These are phyloP conservation scores for Trichoderma hamatum DNA, from an alignment of 2,329 filamentous ascomycete genomes.

Conservation along the genomic window DNA sequence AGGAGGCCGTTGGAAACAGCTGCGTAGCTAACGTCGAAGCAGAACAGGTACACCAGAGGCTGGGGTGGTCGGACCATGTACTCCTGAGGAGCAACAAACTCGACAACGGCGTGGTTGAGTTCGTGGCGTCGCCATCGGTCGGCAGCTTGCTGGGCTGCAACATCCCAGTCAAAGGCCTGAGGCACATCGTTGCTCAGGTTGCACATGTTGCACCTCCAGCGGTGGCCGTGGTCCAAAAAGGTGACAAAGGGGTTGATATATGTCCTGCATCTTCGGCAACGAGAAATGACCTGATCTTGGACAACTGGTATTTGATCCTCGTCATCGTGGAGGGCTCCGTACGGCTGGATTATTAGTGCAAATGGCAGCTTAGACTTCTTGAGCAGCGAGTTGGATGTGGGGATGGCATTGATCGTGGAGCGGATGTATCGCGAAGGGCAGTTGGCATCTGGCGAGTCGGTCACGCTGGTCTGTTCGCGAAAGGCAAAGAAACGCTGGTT, in stretches of 20 bases:
- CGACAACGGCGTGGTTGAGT: constrained; percentile 93
- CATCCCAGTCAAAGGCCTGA: constrained; percentile 99
- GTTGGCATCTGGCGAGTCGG: constrained; percentile 87
- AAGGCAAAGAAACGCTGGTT: constrained; percentile 36
- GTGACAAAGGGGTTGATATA: constrained; percentile 98
- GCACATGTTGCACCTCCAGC: constrained; percentile 99
- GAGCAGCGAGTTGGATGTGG: constrained; percentile 86
- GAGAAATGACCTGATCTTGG: constrained; percentile 94
- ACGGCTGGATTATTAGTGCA: constrained; percentile 93
- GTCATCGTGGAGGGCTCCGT: constrained; percentile 86
- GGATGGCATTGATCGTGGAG: constrained; percentile 91
- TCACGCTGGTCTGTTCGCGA: constrained; percentile 73
- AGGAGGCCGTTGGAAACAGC: constrained; percentile 88
- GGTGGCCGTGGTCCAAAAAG: constrained; percentile 94
- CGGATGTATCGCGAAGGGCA: constrained; percentile 92
- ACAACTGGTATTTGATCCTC: constrained; percentile 91
- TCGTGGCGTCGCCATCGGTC: constrained; percentile 92
- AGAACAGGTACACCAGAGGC: constrained; percentile 91
- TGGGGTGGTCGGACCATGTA: constrained; percentile 99
- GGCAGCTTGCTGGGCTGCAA: constrained; percentile 83
- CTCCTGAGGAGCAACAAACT: constrained; percentile 97
- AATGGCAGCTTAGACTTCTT: constrained; percentile 98
- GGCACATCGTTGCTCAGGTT: constrained; percentile 98
- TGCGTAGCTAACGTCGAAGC: constrained; percentile 91
- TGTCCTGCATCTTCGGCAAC: constrained; percentile 91